phyloP scores from a whole-genome alignment of 2,329 filamentous ascomycete species.

The Didymella keratinophila region DNA sequence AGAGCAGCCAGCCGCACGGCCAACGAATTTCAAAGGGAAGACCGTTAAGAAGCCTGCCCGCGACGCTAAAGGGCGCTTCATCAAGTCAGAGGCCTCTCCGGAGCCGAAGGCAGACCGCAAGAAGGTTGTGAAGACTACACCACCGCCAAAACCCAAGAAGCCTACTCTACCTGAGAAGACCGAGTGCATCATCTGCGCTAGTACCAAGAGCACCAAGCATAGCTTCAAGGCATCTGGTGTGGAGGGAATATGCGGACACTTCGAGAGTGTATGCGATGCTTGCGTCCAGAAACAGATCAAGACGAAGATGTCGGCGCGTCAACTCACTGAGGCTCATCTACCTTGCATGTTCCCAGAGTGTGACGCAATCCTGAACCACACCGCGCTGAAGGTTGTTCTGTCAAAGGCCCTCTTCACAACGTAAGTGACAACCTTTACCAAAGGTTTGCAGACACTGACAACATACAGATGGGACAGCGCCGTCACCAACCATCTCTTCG shows the following conservation, averaged over 20 bases:
- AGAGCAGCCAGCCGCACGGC: background rate
- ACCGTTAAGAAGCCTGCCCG: background rate
- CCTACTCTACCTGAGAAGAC: slow-evolving; percentile 18
- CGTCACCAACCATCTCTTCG: slow-evolving; percentile 25
- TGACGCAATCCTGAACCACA: slow-evolving; percentile 17
- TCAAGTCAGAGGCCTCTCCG: background rate
- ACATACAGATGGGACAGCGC: slow-evolving; percentile 33
- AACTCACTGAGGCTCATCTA: slow-evolving; percentile 26
- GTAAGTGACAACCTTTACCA: slow-evolving; percentile 17
- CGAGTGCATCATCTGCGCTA: slow-evolving; percentile 33
- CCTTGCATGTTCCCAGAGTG: slow-evolving; percentile 29
- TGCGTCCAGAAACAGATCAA: slow-evolving; percentile 34
- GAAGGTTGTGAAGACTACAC: slow-evolving; percentile 5
- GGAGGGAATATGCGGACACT: slow-evolving; percentile 30
- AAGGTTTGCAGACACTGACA: slow-evolving; percentile 6
- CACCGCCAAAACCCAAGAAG: slow-evolving; percentile 16
- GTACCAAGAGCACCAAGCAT: slow-evolving; percentile 13
- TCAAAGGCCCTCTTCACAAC: slow-evolving; percentile 19
- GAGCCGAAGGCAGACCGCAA: slow-evolving; percentile 14
- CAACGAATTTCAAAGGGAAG: background rate
- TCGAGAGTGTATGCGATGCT: slow-evolving; percentile 27
- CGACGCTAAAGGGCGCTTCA: slow-evolving; percentile 12
- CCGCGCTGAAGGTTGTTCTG: slow-evolving; percentile 20
- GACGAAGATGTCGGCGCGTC: slow-evolving; percentile 23
- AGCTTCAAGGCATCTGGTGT: slow-evolving; percentile 20